Evolutionary conservation across 2,329 filamentous ascomycete species (phyloP).

Genomic region (Hymenoscyphus repandus): DNA sequence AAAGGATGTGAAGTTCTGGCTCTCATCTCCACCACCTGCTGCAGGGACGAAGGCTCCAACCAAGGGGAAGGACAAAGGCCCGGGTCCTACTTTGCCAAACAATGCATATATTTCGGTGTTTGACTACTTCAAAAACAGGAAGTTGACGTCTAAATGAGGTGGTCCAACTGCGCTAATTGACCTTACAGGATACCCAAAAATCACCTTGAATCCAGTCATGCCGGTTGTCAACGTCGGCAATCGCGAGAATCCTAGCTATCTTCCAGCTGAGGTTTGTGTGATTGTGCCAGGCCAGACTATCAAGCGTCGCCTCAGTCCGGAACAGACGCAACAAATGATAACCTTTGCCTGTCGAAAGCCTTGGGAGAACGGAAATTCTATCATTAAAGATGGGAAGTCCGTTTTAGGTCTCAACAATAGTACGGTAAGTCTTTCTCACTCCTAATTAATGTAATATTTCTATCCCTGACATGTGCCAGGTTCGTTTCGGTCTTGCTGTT

Average conservation of each 20-base stretch:
- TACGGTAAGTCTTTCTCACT: constrained; percentile 13
- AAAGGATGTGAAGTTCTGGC: constrained; percentile 49
- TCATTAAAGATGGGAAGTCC: constrained; percentile 51
- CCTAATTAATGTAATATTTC: constrained; percentile 6
- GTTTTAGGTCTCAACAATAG: constrained; percentile 50
- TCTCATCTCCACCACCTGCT: constrained; percentile 29
- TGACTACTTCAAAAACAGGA: constrained; percentile 49
- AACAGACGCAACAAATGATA: constrained; percentile 66
- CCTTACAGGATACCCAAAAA: constrained; percentile 42
- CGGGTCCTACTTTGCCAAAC: constrained; percentile 22
- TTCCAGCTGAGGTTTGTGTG: constrained; percentile 61
- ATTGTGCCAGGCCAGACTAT: constrained; percentile 61
- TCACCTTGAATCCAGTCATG: constrained; percentile 36
- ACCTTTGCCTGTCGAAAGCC: constrained; percentile 65
- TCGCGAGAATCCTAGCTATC: constrained; percentile 50
- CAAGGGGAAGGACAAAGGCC: constrained; percentile 27
- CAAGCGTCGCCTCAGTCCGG: constrained; percentile 50
- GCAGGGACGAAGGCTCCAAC: constrained; percentile 27
- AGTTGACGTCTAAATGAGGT: constrained; percentile 1
- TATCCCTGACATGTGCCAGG: constrained; percentile 25
- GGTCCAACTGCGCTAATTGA: background rate
- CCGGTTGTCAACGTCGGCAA: constrained; percentile 66
- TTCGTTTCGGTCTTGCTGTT: constrained; percentile 59
- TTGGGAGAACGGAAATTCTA: constrained; percentile 59
- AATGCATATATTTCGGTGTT: constrained; percentile 47